Percentiles rank a stretch among this genome's conserved stretches.
Evolutionary conservation across 257 asterid genomes (phyloP).

Genomic region (Solanum commersonii): DNA sequence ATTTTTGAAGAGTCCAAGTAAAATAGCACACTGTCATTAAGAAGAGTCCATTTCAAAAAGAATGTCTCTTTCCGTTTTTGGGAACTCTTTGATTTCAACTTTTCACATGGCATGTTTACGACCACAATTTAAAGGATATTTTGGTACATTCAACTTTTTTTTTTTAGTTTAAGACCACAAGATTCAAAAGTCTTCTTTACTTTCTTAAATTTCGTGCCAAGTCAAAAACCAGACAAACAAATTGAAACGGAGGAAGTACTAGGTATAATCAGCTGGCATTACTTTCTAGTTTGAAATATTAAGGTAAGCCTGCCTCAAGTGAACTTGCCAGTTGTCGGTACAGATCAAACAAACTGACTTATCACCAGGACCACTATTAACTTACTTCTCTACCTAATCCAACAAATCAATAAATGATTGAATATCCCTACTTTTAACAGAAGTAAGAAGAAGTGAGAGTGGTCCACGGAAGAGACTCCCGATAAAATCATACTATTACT

Average conservation of each 20-base stretch:
- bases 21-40: neutral
- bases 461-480: neutral
- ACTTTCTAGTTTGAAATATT: neutral
- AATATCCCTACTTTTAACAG: neutral
- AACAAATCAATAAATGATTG: neutral
- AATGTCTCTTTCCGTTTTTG: neutral
- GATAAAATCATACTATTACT: neutral
- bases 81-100: neutral
- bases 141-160: neutral
- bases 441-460: neutral
- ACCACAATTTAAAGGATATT: neutral
- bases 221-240: neutral
- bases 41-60: neutral
- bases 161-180: neutral
- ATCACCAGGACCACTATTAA: conserved; percentile 10
- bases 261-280: neutral
- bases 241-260: neutral
- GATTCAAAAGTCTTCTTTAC: neutral
- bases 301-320: neutral
- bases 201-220: neutral
- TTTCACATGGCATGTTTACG: neutral
- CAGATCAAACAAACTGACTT: neutral
- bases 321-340: neutral
- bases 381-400: conserved; percentile 14
- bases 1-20: neutral